Evolutionary conservation across 768 basidiomycete genomes (phyloP), one percentile per base, ranked within the genome.

Genomic region (Exidia glandulosa): DNA sequence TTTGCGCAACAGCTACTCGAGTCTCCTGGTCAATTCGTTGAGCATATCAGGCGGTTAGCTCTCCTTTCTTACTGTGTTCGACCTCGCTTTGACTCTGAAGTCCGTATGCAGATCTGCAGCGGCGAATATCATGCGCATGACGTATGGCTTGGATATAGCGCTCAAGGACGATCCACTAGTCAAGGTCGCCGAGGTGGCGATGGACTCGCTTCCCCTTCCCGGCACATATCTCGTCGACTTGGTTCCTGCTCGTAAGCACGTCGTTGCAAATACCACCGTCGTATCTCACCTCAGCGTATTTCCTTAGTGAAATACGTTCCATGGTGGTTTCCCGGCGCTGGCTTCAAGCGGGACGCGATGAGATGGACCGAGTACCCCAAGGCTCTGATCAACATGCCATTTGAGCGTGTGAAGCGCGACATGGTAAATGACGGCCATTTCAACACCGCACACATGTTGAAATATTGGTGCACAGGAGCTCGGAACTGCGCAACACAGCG

Each of bases 381-480:
- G 65, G 61, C 63, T 65, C 62, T 74, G 73, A 60, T 70, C 71
- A 56, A 68, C 64, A 41, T 65, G 66, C 61, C 71, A 70, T 62
- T 79, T 72, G 29, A 71, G 50, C 78, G 76, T 76, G 77, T 78
- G 30, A 78, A 79, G 62, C 61, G 73, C 47, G 66, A 67, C 31
- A 64, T 76, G 64, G 77, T 70, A 56, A 32, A 63, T 29, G 66
- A 56, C 59, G 3, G 58, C 58, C 16, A 65, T 64, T 1, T 61
- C 36, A 7, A 63, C 61, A 25, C 34, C 57, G 27, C 63, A 63
- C 10, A 67, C 67, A 57, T 65, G 65, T 45, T 56, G 60, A 1
- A 58, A 65, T 3, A 55, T 59, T 13, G 45, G 62, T 30, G 62
- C 66, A 5, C 60, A 64, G 32, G 37, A 14, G 7, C 6, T 19